Conservation (phyloP, 345 rosid genomes). For the Salix koriyanagi region DNA sequence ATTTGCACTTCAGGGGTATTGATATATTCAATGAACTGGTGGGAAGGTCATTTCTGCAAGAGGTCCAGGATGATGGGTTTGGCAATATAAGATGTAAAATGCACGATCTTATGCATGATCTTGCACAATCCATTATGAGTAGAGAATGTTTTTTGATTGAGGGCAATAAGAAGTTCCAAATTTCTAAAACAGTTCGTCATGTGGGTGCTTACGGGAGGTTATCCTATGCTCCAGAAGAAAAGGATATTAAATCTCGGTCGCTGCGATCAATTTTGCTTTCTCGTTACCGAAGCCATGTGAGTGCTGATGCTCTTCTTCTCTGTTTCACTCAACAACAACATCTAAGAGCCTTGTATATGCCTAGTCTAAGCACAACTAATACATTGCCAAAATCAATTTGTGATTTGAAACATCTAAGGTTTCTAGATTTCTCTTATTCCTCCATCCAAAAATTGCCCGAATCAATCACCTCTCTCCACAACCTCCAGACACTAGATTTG, state of each 20-base stretch:
- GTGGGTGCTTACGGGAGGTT: not conserved
- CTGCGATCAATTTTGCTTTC: not conserved
- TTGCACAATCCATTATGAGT: conserved; percentile 9
- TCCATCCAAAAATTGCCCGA: conserved; percentile 4
- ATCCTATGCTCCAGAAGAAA: not conserved
- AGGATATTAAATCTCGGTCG: not conserved
- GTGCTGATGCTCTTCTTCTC: too few species aligned
- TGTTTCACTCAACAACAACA: not conserved
- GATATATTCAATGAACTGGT: conserved; percentile 13
- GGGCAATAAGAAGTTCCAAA: too few species aligned
- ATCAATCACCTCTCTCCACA: conserved; percentile 5
- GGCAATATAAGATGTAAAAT: conserved; percentile 10
- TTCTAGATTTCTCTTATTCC: conserved; percentile 5
- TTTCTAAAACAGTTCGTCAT: not conserved
- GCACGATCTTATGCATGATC: conserved; percentile 24
- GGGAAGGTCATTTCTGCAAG: conserved; percentile 20
- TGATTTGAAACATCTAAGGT: conserved; percentile 18
- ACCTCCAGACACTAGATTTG: conserved; percentile 17
- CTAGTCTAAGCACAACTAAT: too few species aligned
- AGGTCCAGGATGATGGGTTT: not conserved
- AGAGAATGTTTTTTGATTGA: not conserved
- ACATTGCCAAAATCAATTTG: not conserved
- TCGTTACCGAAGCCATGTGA: rapidly evolving
- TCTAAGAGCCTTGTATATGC: not conserved
- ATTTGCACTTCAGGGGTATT: conserved; percentile 8